Evolutionary conservation across 306 rosid genomes (phyloP), one percentile per base, ranked within the genome.

Genomic region (Luffa aegyptiaca): DNA sequence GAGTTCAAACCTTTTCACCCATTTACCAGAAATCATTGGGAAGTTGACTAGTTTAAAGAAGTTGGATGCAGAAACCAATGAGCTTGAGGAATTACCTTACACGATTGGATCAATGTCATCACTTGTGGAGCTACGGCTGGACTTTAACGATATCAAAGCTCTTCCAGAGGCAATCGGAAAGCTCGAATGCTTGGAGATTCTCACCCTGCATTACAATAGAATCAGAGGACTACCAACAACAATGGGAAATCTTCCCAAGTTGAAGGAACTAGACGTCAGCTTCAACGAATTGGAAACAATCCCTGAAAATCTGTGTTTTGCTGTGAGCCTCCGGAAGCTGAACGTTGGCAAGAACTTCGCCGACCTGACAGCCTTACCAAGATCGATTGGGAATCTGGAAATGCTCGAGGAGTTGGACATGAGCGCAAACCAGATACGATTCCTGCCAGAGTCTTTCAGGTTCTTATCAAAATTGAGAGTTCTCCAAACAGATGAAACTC

Each of bases 131-230:
- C 84, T 95, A 57, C 87, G 85, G 44, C 76, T 95, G 61, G 90
- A 95, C 84, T 95, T 95, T 79, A 95, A 95, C 81, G 88, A 89
- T 82, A 89, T 95, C 79, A 91, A 84, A 79, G 97, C 88, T 48
- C 88, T 95, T 55, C 99, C 97, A 8, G 97, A 95, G 88, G 97
- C 96, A 51, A 80, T 95, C 51, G 99, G 99, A 83, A 91, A 93
- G 81, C 92, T 93, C 36, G 93, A 86, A 78, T 45, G 66, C 79
- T 86, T 95, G 75, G 93, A 91, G 89, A 78, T 86, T 79, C 88
- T 95, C 53, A 88, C 93, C 79, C 80, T 93, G 82, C 97, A 93
- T 81, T 95, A 91, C 55, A 95, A 95, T 82, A 93, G 93, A 85
- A 79, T 93, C 57, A 91, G 88, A 80, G 82, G 81, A 72, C 80